Conservation (phyloP, 2,329 filamentous ascomycete species). For the Aspergillus caelatus region DNA sequence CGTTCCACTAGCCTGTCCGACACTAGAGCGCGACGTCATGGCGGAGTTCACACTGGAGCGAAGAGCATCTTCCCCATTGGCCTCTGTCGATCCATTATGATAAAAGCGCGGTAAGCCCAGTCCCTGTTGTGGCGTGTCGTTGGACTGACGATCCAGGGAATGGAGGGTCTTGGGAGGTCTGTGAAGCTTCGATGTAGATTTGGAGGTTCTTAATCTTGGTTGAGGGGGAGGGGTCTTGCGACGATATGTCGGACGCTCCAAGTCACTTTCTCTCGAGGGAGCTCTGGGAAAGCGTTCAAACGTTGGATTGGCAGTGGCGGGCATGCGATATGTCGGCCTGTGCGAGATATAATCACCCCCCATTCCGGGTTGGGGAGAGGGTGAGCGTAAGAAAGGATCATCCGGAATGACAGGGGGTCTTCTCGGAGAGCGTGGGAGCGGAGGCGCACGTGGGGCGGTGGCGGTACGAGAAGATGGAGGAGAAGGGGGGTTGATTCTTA, state of each 20-base stretch:
- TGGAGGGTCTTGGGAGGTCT: constrained; percentile 30
- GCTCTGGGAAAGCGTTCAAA: constrained; percentile 22
- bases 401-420: constrained; percentile 16
- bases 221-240: constrained; percentile 31
- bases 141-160: constrained; percentile 28
- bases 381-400: constrained; percentile 21
- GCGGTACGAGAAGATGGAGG: constrained; percentile 27
- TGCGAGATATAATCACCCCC: constrained; percentile 15
- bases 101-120: constrained; percentile 35
- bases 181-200: constrained; percentile 39
- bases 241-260: constrained; percentile 25
- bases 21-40: constrained; percentile 62
- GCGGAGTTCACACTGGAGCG: constrained; percentile 64
- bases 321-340: constrained; percentile 24
- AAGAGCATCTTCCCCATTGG: constrained; percentile 36
- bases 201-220: constrained; percentile 38
- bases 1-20: constrained; percentile 63
- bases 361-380: constrained; percentile 18
- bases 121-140: constrained; percentile 25
- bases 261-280: constrained; percentile 25
- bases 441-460: constrained; percentile 19
- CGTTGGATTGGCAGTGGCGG: constrained; percentile 24
- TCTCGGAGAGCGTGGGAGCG: constrained; percentile 22
- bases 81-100: constrained; percentile 34
- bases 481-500: constrained; percentile 32